These are phyloP conservation scores for Cyamopsis tetragonoloba DNA, from an alignment of 306 rosid genomes.

Conservation along the genomic window DNA sequence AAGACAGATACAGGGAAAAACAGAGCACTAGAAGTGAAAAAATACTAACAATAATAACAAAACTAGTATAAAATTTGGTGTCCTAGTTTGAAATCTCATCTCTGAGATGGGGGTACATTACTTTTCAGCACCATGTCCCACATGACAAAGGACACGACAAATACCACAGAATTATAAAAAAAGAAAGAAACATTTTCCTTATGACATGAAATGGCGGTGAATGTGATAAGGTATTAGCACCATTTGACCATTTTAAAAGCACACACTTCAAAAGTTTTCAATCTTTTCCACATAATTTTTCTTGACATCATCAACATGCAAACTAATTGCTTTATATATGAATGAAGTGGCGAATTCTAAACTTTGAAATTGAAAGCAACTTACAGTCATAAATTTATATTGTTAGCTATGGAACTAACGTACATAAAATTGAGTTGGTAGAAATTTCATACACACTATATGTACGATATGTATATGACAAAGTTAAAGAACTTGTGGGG, in stretches of 20 bases:
- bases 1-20: constrained; percentile 9
- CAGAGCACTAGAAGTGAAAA: not conserved
- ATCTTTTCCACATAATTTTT: not conserved
- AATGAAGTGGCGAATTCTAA: too few relatives aligned
- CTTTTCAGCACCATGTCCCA: constrained; percentile 41
- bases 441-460: too few relatives aligned
- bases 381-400: too few relatives aligned
- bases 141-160: constrained; percentile 32
- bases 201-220: constrained; percentile 20
- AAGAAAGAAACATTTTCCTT: constrained; percentile 19
- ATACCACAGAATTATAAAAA: not conserved
- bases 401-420: too few relatives aligned
- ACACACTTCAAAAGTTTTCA: not conserved
- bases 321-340: too few relatives aligned
- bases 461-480: too few relatives aligned
- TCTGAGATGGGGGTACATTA: constrained; percentile 21
- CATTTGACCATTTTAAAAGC: constrained; percentile 20
- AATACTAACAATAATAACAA: too few relatives aligned
- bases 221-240: constrained; percentile 15
- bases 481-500: too few relatives aligned
- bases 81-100: constrained; percentile 27
- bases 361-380: too few relatives aligned
- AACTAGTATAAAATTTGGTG: not conserved
- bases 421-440: too few relatives aligned
- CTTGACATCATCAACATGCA: not conserved